A percentile compares a stretch with the other conserved stretches of the same genome.
Conservation (phyloP, 23 red algal genomes). For the Gracilaria caudata region DNA sequence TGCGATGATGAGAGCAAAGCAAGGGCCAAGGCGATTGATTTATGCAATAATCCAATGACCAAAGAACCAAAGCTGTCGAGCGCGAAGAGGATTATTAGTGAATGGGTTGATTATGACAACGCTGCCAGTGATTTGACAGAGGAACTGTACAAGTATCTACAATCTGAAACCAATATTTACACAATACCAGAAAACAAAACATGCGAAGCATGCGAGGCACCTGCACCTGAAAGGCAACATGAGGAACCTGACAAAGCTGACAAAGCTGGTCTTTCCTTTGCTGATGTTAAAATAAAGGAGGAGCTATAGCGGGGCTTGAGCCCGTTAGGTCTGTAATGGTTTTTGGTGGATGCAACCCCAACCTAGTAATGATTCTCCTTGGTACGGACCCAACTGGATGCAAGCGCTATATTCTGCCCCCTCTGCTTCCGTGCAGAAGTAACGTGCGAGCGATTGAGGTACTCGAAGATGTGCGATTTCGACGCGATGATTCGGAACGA, state of each 20-base stretch:
- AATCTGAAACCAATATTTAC: conserved; percentile 5
- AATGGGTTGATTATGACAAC: conserved; percentile 87
- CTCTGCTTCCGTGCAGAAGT: too few relatives aligned
- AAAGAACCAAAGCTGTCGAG: conserved; percentile 89
- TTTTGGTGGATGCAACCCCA: too few relatives aligned
- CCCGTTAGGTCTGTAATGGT: too few relatives aligned
- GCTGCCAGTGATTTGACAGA: conserved; percentile 66
- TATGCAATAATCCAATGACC: conserved; percentile 99
- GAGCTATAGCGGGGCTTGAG: not conserved
- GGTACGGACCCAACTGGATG: too few relatives aligned
- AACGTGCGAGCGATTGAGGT: too few relatives aligned
- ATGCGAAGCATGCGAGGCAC: conserved; percentile 2
- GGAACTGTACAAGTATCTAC: conserved; percentile 54
- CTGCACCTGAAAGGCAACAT: not conserved
- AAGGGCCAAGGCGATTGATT: conserved; percentile 93
- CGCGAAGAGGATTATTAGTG: conserved; percentile 89
- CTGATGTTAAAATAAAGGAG: conserved; percentile 14
- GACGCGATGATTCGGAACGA: too few relatives aligned
- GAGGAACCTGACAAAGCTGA: too few relatives aligned
- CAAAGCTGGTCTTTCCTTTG: not conserved
- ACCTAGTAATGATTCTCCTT: too few relatives aligned
- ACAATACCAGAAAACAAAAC: not conserved
- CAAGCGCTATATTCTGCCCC: too few relatives aligned
- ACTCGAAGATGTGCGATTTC: too few relatives aligned
- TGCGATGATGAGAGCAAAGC: conserved; percentile 92